phyloP scores from a whole-genome alignment of 345 rosid species.

The Microcos paniculata region DNA sequence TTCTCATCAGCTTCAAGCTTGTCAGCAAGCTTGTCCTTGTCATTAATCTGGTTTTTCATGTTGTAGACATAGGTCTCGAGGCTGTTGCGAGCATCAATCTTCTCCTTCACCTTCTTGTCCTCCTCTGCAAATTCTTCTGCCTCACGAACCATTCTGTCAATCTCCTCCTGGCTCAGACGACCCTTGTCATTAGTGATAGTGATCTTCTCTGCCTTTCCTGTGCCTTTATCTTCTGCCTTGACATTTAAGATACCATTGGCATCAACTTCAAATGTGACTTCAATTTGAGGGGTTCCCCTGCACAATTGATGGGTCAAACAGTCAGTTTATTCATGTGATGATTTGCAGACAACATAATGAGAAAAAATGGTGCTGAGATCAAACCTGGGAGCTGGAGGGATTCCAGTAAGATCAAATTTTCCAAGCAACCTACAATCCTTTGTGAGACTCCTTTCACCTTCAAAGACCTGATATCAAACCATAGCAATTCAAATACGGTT shows the following conservation, averaged over 20 bases:
- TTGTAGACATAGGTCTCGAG: conserved; percentile 86
- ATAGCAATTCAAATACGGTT: conserved; percentile 3
- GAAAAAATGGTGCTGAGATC: neutral
- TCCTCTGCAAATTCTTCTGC: conserved; percentile 98
- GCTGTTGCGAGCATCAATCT: conserved; percentile 83
- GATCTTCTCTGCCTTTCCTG: conserved; percentile 87
- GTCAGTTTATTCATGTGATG: neutral
- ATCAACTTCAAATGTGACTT: conserved; percentile 93
- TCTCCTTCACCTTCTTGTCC: conserved; percentile 95
- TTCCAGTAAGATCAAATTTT: conserved; percentile 74
- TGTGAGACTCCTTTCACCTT: conserved; percentile 98
- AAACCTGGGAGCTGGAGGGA: conserved; percentile 94
- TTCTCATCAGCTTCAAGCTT: conserved; percentile 89
- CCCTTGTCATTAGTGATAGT: conserved; percentile 97
- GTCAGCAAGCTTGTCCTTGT: conserved; percentile 95
- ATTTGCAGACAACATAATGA: neutral
- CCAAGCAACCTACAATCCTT: conserved; percentile 90
- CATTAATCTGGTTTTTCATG: conserved; percentile 93
- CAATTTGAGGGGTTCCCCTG: conserved; percentile 98
- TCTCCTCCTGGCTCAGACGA: conserved; percentile 93
- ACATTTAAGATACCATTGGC: conserved; percentile 94
- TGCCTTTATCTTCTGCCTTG: conserved; percentile 90
- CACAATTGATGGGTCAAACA: conserved; percentile 6
- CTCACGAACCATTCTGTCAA: conserved; percentile 88
- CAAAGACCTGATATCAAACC: conserved; percentile 61